Percentiles rank a stretch among this genome's conserved stretches.
Conservation (phyloP, 1,284 basidiomycete species). For the Singerocomus inundabilis region DNA sequence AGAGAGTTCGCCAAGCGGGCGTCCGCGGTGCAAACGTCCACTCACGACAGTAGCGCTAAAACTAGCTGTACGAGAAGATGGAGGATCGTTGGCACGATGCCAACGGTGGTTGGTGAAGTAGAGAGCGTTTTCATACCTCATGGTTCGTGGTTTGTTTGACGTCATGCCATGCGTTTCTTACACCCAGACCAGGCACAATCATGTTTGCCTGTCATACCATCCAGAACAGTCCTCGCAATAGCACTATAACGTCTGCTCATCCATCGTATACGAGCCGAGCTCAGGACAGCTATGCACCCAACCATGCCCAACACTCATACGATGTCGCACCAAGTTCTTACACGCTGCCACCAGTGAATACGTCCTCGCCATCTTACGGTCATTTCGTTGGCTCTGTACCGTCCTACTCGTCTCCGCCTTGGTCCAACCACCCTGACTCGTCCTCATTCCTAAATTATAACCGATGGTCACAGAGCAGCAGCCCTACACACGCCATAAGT, state of each 20-base stretch:
- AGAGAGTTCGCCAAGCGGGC: conserved; percentile 83
- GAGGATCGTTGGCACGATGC: conserved; percentile 75
- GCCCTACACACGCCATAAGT: conserved; percentile 36
- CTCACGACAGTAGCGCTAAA: conserved; percentile 66
- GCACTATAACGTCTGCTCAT: conserved; percentile 20
- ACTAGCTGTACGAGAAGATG: conserved; percentile 94
- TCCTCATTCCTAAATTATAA: conserved; percentile 35
- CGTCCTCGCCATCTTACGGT: conserved; percentile 28
- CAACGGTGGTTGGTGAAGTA: conserved; percentile 65
- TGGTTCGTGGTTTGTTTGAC: conserved; percentile 53
- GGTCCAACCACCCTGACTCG: conserved; percentile 45
- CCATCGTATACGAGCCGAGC: conserved; percentile 29
- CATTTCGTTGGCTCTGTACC: conserved; percentile 26
- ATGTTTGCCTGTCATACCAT: conserved; percentile 82
- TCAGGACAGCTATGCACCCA: conserved; percentile 42
- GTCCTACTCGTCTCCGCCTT: conserved; percentile 49
- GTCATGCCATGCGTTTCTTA: conserved; percentile 37
- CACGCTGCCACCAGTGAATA: conserved; percentile 33
- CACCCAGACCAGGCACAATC: conserved; percentile 55
- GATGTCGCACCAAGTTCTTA: conserved; percentile 31
- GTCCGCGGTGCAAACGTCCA: conserved; percentile 69
- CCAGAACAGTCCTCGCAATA: conserved; percentile 27
- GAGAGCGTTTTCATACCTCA: conserved; percentile 94
- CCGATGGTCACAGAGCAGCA: conserved; percentile 40
- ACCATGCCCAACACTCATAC: conserved; percentile 36